Conservation (phyloP, 2,329 filamentous ascomycete species). For the Ophiostoma himal-ulmi region DNA sequence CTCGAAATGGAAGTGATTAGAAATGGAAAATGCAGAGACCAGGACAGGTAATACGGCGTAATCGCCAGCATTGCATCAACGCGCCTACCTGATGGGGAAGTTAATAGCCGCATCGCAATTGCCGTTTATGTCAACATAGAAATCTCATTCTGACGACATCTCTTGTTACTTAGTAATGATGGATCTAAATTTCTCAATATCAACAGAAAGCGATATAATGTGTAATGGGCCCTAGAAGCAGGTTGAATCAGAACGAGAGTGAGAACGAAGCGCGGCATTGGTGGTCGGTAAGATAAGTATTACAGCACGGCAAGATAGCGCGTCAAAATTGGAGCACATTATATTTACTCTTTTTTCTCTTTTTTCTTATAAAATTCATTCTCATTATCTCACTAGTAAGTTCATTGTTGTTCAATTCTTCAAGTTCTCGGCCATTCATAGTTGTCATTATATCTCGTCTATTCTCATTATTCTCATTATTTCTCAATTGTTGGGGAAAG, state of each 20-base stretch:
- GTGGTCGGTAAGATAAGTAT: not conserved
- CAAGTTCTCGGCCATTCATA: not conserved
- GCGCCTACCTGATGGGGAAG: conserved; percentile 20
- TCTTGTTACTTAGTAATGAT: not conserved
- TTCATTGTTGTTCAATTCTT: not conserved
- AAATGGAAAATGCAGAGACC: not conserved
- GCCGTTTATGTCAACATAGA: not conserved
- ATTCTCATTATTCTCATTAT: not conserved
- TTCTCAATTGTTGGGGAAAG: conserved; percentile 23
- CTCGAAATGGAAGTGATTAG: not conserved
- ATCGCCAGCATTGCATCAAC: conserved; percentile 18
- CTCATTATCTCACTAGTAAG: not conserved
- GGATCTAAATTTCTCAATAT: not conserved
- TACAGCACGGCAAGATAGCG: not conserved
- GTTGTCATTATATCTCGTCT: not conserved
- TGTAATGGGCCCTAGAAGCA: not conserved
- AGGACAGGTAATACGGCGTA: conserved; percentile 21
- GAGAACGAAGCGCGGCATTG: conserved; percentile 8
- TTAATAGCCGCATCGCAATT: conserved; percentile 11
- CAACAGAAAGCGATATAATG: not conserved
- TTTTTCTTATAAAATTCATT: not conserved
- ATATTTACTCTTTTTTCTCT: not conserved
- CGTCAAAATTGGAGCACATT: not conserved
- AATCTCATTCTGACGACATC: not conserved
- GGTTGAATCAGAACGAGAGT: not conserved